These are phyloP conservation scores for Trichosporon sp. DNA, from an alignment of 1,284 basidiomycete genomes.

Conservation along the genomic window DNA sequence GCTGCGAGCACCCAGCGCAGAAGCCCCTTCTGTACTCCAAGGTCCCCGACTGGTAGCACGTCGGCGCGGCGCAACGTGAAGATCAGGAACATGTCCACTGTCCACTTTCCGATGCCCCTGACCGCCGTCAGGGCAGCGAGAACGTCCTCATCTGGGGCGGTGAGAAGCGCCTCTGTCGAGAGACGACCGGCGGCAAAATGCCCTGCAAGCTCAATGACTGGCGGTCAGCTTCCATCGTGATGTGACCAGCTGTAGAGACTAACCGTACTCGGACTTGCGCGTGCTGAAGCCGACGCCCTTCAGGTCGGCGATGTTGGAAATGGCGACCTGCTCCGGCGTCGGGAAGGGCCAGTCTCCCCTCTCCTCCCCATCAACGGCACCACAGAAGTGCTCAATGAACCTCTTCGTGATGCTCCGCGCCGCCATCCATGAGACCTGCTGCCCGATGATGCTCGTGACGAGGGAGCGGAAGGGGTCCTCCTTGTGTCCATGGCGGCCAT, in stretches of 20 bases:
- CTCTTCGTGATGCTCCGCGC: conserved; percentile 82
- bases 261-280: conserved; percentile 83
- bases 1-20: conserved; percentile 72
- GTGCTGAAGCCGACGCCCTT: conserved; percentile 73
- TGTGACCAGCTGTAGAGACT: conserved; percentile 35
- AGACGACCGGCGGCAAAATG: conserved; percentile 77
- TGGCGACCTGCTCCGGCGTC: conserved; percentile 67
- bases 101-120: conserved; percentile 71
- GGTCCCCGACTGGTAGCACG: conserved; percentile 77
- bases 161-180: conserved; percentile 68
- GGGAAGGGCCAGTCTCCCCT: conserved; percentile 62
- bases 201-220: conserved; percentile 74
- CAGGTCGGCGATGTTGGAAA: conserved; percentile 64
- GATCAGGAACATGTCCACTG: conserved; percentile 86
- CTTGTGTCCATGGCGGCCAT: not conserved
- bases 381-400: conserved; percentile 75
- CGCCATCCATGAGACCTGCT: conserved; percentile 90
- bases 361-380: conserved; percentile 38
- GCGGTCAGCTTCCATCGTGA: not conserved
- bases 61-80: conserved; percentile 80
- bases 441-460: conserved; percentile 72
- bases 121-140: conserved; percentile 73
- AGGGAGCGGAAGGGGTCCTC: conserved; percentile 62
- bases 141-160: conserved; percentile 73
- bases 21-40: conserved; percentile 78